phyloP scores from a whole-genome alignment of 2,329 filamentous ascomycete species.

The Alternaria solani region DNA sequence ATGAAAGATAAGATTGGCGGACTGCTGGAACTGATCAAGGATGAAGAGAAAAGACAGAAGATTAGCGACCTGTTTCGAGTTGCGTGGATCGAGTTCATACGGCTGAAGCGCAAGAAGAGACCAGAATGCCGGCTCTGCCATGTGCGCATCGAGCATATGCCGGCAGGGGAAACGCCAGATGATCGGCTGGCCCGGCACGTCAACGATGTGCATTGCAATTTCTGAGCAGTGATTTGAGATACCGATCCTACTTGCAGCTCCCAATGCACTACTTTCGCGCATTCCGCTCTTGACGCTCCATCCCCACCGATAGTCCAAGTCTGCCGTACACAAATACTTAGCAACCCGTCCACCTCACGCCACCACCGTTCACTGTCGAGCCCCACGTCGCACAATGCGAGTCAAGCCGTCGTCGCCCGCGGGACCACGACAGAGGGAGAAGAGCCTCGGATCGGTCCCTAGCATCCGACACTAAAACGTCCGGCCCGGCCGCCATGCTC shows the following conservation, averaged over 20 bases:
- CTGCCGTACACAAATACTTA: neutral
- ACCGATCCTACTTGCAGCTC: neutral
- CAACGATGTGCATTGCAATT: neutral
- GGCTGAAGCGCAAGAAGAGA: constrained; percentile 13
- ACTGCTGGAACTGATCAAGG: neutral
- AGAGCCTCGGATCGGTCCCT: constrained; percentile 4
- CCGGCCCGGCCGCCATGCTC: neutral
- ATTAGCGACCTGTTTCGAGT: constrained; percentile 14
- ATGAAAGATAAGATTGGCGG: constrained; percentile 12
- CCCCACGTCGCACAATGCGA: constrained; percentile 3
- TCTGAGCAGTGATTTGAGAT: neutral
- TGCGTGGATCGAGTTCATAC: constrained; percentile 10
- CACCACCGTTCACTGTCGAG: neutral
- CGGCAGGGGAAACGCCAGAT: neutral
- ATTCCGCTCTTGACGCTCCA: neutral
- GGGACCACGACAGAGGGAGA: neutral
- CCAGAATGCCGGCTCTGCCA: constrained; percentile 16
- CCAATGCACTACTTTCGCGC: neutral
- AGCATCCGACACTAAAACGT: neutral
- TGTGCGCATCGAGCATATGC: constrained; percentile 9
- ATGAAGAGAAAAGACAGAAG: neutral
- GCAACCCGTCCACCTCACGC: neutral
- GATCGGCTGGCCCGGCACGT: constrained; percentile 13
- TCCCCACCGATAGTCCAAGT: neutral
- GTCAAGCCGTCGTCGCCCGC: neutral